Percentiles rank a stretch among this genome's conserved stretches.
phyloP scores from a whole-genome alignment of 192 early-diverging fungal genomes.

The Umbelopsis isabellina region DNA sequence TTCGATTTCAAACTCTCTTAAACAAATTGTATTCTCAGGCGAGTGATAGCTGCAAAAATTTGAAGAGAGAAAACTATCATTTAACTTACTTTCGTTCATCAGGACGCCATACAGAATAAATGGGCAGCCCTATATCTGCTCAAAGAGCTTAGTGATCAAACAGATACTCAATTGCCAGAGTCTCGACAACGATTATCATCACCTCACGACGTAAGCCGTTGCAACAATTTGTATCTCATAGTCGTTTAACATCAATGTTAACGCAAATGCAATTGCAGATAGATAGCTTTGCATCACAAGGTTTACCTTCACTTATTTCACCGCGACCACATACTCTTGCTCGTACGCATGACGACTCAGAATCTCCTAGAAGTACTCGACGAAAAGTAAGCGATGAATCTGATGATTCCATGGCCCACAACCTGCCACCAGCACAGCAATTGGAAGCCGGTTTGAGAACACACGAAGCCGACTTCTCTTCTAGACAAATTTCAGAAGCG shows the following conservation, averaged over 20 bases:
- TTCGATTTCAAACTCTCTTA: slow-evolving; percentile 63
- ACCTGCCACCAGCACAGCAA: slow-evolving; percentile 13
- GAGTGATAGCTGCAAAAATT: slow-evolving; percentile 4
- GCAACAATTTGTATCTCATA: neutral
- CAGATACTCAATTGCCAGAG: slow-evolving; percentile 6
- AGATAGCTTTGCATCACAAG: slow-evolving; percentile 10
- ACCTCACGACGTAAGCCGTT: neutral
- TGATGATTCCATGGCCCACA: slow-evolving; percentile 1
- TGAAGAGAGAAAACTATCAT: neutral
- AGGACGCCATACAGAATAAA: slow-evolving; percentile 55
- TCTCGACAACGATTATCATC: neutral
- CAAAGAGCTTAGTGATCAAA: slow-evolving; percentile 46
- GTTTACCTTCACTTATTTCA: neutral
- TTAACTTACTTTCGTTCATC: neutral
- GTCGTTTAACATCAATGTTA: neutral
- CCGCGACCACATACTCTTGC: neutral
- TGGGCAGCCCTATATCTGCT: slow-evolving; percentile 64
- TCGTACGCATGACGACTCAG: neutral
- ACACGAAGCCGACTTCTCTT: slow-evolving; percentile 19
- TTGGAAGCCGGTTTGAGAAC: slow-evolving; percentile 1
- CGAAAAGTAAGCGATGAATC: neutral
- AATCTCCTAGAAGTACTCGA: neutral
- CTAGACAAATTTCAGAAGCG: slow-evolving; percentile 55
- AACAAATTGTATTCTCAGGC: slow-evolving; percentile 56
- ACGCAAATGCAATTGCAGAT: neutral